phyloP scores from a whole-genome alignment of 2,329 filamentous ascomycete genomes.

The Talaromyces sp. region DNA sequence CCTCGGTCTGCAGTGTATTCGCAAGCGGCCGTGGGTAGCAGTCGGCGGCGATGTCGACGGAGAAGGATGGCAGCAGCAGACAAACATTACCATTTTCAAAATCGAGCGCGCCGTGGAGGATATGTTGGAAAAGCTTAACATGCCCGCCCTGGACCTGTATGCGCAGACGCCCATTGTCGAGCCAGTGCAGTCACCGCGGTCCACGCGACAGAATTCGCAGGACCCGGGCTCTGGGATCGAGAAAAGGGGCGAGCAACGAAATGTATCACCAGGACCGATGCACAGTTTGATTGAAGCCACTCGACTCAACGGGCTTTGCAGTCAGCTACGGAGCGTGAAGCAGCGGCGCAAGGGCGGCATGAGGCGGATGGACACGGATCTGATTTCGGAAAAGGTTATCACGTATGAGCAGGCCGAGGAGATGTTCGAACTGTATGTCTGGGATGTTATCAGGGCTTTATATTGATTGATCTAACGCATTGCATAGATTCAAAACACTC shows the following conservation, averaged over 20 bases:
- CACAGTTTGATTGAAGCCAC: slow-evolving; percentile 10
- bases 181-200: slow-evolving; percentile 7
- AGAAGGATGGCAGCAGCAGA: slow-evolving; percentile 2
- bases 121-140: slow-evolving; percentile 7
- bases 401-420: slow-evolving; percentile 2
- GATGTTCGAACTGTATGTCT: background rate
- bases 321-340: slow-evolving; percentile 10
- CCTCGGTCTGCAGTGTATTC: background rate
- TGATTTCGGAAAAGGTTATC: slow-evolving; percentile 1
- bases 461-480: background rate
- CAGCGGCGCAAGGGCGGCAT: background rate
- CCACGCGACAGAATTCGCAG: slow-evolving; percentile 10
- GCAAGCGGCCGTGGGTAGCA: background rate
- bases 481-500: background rate
- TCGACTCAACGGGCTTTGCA: slow-evolving; percentile 8
- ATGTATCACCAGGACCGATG: slow-evolving; percentile 10
- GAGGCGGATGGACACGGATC: background rate
- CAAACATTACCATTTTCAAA: background rate
- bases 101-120: background rate
- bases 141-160: slow-evolving; percentile 7
- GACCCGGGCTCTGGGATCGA: background rate
- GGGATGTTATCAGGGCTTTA: background rate
- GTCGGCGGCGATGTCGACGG: background rate
- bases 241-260: slow-evolving; percentile 2
- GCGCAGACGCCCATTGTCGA: slow-evolving; percentile 5